Conservation (phyloP, 495 filamentous ascomycete species). For the Poronia punctata region DNA sequence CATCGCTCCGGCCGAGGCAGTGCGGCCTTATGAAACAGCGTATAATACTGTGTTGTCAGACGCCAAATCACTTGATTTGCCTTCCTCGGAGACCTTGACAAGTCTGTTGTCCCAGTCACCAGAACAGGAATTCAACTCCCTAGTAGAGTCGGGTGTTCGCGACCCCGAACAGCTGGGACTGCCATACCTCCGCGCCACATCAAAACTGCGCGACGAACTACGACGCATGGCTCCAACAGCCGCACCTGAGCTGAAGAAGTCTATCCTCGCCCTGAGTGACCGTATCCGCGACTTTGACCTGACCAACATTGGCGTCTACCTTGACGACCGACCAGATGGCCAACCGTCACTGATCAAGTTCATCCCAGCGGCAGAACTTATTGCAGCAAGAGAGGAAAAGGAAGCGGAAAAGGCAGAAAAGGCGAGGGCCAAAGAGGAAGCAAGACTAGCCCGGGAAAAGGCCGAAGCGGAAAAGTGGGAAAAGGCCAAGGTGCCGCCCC, state of each 20-base stretch:
- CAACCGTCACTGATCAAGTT: constrained; percentile 76
- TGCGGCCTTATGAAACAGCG: constrained; percentile 38
- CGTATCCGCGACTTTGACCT: constrained; percentile 72
- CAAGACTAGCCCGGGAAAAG: constrained; percentile 50
- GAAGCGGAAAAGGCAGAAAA: constrained; percentile 48
- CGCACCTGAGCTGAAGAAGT: constrained; percentile 48
- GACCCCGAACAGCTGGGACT: constrained; percentile 49
- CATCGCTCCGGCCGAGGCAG: constrained; percentile 34
- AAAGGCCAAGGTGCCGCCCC: constrained; percentile 62
- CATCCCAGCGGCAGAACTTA: constrained; percentile 60
- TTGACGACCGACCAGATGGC: constrained; percentile 67
- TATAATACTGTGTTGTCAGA: constrained; percentile 33
- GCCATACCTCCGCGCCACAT: constrained; percentile 58
- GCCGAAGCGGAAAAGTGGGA: constrained; percentile 50
- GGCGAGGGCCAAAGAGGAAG: constrained; percentile 52
- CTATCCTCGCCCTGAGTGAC: constrained; percentile 65
- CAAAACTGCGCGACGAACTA: constrained; percentile 60
- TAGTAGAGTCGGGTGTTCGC: constrained; percentile 31
- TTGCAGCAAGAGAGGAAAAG: constrained; percentile 67
- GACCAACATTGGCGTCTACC: constrained; percentile 71
- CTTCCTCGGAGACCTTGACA: constrained; percentile 28
- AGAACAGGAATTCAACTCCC: constrained; percentile 33
- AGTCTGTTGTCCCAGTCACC: constrained; percentile 30
- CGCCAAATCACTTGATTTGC: constrained; percentile 22
- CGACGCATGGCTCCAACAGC: constrained; percentile 51